Conservation (phyloP, 805 yeast genomes). For the Pichia cephalocereana region DNA sequence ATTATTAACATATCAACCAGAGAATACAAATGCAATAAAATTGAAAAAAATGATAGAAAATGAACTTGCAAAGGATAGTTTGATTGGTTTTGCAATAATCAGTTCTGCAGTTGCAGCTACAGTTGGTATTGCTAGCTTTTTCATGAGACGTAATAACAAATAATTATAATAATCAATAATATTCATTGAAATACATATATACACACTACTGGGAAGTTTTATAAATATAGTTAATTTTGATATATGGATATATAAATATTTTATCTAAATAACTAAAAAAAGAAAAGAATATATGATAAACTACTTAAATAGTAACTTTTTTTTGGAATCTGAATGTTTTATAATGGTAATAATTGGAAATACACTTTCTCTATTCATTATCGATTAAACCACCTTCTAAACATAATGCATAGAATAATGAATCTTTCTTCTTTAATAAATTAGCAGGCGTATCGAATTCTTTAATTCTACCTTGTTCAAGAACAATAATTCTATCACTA, state of each 20-base stretch:
- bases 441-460: slow-evolving; percentile 69
- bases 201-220: too few species aligned
- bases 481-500: slow-evolving; percentile 66
- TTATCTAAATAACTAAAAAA: too few species aligned
- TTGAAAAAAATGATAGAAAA: slow-evolving; percentile 74
- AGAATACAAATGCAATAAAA: slow-evolving; percentile 65
- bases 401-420: slow-evolving; percentile 73
- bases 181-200: too few species aligned
- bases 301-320: too few species aligned
- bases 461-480: slow-evolving; percentile 65
- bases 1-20: slow-evolving; percentile 71
- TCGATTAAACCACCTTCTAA: slow-evolving; percentile 58
- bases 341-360: too few species aligned
- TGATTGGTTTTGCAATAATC: slow-evolving; percentile 79
- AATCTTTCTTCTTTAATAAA: slow-evolving; percentile 53
- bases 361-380: neutral
- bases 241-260: too few species aligned
- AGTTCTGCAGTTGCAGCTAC: slow-evolving; percentile 84
- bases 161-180: neutral
- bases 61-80: slow-evolving; percentile 76
- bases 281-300: too few species aligned
- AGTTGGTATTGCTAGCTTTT: slow-evolving; percentile 35
- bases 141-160: slow-evolving; percentile 2
- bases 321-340: too few species aligned
- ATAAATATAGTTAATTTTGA: too few species aligned